These are phyloP conservation scores for Blastomyces parvus DNA, from an alignment of 2,329 filamentous ascomycete genomes.

Conservation along the genomic window DNA sequence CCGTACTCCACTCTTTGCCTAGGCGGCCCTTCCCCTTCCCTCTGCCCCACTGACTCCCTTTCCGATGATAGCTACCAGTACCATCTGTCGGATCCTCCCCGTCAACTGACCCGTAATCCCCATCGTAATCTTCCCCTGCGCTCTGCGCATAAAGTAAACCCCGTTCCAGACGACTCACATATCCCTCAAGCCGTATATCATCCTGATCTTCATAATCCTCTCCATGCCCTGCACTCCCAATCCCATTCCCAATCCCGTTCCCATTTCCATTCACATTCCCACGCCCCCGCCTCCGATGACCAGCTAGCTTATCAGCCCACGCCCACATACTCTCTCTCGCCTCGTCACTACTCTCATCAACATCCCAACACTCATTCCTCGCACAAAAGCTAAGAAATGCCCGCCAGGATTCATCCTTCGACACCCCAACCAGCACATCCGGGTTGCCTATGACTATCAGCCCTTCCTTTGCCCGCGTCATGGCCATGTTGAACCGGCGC, in stretches of 20 bases:
- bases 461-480: conserved; percentile 38
- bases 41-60: not conserved
- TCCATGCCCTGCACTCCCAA: not conserved
- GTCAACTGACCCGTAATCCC: conserved; percentile 8
- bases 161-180: conserved; percentile 21
- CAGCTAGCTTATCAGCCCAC: conserved; percentile 5
- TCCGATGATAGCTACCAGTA: not conserved
- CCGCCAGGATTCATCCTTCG: conserved; percentile 30
- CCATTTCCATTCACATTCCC: conserved; percentile 3
- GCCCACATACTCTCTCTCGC: not conserved
- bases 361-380: conserved; percentile 29
- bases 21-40: not conserved
- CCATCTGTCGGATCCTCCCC: conserved; percentile 9
- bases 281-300: conserved; percentile 1
- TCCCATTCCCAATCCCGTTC: not conserved
- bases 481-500: conserved; percentile 37
- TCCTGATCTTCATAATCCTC: conserved; percentile 15
- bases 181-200: conserved; percentile 18
- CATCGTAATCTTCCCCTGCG: conserved; percentile 11
- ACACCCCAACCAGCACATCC: conserved; percentile 24
- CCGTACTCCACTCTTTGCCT: not conserved
- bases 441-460: conserved; percentile 37
- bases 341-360: conserved; percentile 11
- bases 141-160: conserved; percentile 19
- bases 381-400: conserved; percentile 31